Conservation (phyloP, 768 basidiomycete species). For the Leccinum sublutescens region DNA sequence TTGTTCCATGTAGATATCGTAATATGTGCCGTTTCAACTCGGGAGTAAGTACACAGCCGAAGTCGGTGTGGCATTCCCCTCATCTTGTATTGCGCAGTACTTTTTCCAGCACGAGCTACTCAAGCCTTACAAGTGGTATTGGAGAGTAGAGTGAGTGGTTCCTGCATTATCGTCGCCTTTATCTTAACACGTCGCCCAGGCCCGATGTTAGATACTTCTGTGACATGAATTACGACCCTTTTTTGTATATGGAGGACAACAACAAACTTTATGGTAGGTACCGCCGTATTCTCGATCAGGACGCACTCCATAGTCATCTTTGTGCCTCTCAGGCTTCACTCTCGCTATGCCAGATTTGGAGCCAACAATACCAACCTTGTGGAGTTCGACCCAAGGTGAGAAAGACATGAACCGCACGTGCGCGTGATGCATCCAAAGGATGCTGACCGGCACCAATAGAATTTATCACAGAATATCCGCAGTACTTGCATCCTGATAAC, state of each 20-base stretch:
- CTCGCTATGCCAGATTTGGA: slow-evolving; percentile 63
- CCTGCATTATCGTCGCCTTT: background rate
- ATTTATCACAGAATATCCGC: slow-evolving; percentile 52
- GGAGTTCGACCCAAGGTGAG: slow-evolving; percentile 55
- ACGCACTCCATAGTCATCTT: background rate
- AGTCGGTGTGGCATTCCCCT: background rate
- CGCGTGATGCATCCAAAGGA: slow-evolving; percentile 31
- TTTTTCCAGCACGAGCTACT: slow-evolving; percentile 58
- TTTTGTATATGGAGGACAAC: slow-evolving; percentile 53
- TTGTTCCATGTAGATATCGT: slow-evolving; percentile 44
- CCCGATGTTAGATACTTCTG: slow-evolving; percentile 56
- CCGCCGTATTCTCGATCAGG: background rate
- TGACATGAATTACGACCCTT: slow-evolving; percentile 50
- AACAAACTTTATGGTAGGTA: slow-evolving; percentile 49
- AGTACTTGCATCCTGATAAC: slow-evolving; percentile 56
- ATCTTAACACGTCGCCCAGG: slow-evolving; percentile 20
- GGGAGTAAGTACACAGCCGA: slow-evolving; percentile 42
- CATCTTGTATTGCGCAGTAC: slow-evolving; percentile 35
- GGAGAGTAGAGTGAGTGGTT: slow-evolving; percentile 53
- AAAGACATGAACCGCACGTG: slow-evolving; percentile 23
- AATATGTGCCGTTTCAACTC: slow-evolving; percentile 80
- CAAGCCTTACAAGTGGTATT: slow-evolving; percentile 56
- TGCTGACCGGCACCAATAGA: slow-evolving; percentile 44
- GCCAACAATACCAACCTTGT: slow-evolving; percentile 62
- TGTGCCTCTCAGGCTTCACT: slow-evolving; percentile 47